These are phyloP conservation scores for Candida pseudoglaebosa DNA, from an alignment of 805 yeast genomes.

Conservation along the genomic window DNA sequence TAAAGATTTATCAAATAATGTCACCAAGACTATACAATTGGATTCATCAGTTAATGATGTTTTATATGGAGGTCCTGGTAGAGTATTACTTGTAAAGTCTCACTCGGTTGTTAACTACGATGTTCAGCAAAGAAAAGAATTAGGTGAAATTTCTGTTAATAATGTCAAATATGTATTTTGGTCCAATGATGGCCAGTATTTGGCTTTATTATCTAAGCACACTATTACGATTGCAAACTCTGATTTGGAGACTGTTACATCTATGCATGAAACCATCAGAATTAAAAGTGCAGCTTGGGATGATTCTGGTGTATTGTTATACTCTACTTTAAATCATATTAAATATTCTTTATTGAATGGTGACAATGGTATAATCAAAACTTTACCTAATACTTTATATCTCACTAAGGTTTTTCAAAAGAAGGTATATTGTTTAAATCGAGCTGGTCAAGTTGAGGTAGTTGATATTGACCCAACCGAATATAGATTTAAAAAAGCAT, in stretches of 20 bases:
- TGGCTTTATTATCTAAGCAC: conserved; percentile 89
- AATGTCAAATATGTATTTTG: conserved; percentile 86
- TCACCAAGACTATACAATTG: conserved; percentile 75
- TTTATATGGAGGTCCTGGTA: conserved; percentile 76
- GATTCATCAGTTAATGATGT: conserved; percentile 69
- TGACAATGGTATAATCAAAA: conserved; percentile 90
- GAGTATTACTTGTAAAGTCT: conserved; percentile 68
- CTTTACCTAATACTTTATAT: conserved; percentile 84
- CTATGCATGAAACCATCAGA: conserved; percentile 94
- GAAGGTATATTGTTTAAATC: conserved; percentile 73
- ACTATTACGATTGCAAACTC: conserved; percentile 84
- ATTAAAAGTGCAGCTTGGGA: conserved; percentile 98
- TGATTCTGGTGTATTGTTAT: conserved; percentile 84
- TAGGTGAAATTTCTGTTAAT: conserved; percentile 63
- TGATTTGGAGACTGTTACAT: conserved; percentile 69
- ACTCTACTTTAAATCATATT: conserved; percentile 93
- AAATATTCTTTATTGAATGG: conserved; percentile 92
- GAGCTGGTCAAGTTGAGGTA: conserved; percentile 80
- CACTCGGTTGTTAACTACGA: conserved; percentile 78
- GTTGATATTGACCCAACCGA: conserved; percentile 91
- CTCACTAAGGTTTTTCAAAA: conserved; percentile 67
- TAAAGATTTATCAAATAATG: conserved; percentile 74
- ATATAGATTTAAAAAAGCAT: conserved; percentile 90
- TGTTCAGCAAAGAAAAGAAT: conserved; percentile 83
- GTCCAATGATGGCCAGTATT: conserved; percentile 83